Percentiles rank a stretch among this genome's conserved stretches.
Conservation (phyloP, 257 asterid species). For the Solanum arcanum region DNA sequence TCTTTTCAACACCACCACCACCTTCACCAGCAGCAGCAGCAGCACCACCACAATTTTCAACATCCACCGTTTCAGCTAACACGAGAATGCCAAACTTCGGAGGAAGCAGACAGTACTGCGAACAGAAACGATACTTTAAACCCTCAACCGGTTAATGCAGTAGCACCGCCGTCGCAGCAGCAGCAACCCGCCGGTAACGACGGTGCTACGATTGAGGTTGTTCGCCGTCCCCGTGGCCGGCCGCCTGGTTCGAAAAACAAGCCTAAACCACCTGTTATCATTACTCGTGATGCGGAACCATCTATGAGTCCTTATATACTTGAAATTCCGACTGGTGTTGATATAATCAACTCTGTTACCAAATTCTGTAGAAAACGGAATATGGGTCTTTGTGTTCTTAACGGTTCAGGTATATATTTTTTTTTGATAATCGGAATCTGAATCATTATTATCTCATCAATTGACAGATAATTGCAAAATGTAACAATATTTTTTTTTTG, state of each 20-base stretch:
- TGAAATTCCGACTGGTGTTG: slow-evolving; percentile 49
- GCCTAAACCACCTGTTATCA: slow-evolving; percentile 51
- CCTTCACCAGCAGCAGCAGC: neutral
- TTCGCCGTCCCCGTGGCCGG: slow-evolving; percentile 78
- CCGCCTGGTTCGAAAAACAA: slow-evolving; percentile 71
- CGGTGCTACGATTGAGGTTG: slow-evolving; percentile 61
- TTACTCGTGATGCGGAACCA: slow-evolving; percentile 42
- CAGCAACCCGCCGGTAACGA: slow-evolving; percentile 19
- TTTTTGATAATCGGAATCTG: neutral
- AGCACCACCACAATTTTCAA: neutral
- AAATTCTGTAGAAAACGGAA: slow-evolving; percentile 36
- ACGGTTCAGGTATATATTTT: slow-evolving; percentile 30
- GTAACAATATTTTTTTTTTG: neutral
- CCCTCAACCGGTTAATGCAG: neutral
- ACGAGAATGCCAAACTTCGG: slow-evolving; percentile 20
- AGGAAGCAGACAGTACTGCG: slow-evolving; percentile 22
- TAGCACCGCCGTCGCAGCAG: neutral
- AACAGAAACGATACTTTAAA: neutral
- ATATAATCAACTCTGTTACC: slow-evolving; percentile 29
- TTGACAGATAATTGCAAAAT: too few species aligned
- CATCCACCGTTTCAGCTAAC: slow-evolving; percentile 10
- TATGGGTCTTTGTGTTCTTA: slow-evolving; percentile 45
- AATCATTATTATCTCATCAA: neutral
- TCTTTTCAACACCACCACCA: neutral
- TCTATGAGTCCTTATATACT: slow-evolving; percentile 65